phyloP scores from a whole-genome alignment of 2,329 filamentous ascomycete genomes.

The Ceratocystiopsis sp. region DNA sequence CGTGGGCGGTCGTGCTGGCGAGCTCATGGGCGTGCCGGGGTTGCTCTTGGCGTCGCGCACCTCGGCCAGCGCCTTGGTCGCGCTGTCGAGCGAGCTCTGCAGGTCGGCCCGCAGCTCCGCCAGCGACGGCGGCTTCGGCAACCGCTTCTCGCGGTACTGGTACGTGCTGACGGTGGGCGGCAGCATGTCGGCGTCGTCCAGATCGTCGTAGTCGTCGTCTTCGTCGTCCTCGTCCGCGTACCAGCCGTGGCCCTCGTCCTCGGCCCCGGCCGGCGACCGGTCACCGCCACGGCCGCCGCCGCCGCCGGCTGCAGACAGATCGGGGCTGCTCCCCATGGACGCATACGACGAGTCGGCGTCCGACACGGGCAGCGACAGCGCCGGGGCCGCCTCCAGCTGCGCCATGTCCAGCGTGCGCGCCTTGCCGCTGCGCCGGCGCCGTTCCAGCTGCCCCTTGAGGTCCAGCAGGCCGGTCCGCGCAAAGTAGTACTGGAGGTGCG shows the following conservation, averaged over 20 bases:
- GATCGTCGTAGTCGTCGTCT: slow-evolving; percentile 33
- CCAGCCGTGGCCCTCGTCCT: slow-evolving; percentile 9
- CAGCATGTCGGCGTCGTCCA: slow-evolving; percentile 61
- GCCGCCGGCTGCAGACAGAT: slow-evolving; percentile 28
- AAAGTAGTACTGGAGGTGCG: slow-evolving; percentile 97
- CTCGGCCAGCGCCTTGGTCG: slow-evolving; percentile 49
- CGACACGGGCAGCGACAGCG: slow-evolving; percentile 12
- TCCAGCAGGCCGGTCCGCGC: slow-evolving; percentile 84
- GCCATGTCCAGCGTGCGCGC: slow-evolving; percentile 41
- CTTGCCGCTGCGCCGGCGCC: slow-evolving; percentile 38
- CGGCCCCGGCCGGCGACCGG: slow-evolving; percentile 24
- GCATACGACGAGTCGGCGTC: slow-evolving; percentile 43
- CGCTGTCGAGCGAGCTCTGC: slow-evolving; percentile 53
- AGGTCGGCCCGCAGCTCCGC: slow-evolving; percentile 52
- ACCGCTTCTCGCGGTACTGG: slow-evolving; percentile 62
- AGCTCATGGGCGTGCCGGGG: not conserved
- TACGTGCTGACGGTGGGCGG: slow-evolving; percentile 98
- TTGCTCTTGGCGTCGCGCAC: slow-evolving; percentile 23
- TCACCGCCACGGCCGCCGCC: slow-evolving; percentile 16
- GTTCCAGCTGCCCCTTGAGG: slow-evolving; percentile 73
- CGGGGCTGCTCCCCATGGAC: slow-evolving; percentile 39
- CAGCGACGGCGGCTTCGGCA: slow-evolving; percentile 72
- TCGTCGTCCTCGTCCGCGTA: slow-evolving; percentile 21
- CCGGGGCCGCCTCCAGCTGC: slow-evolving; percentile 23
- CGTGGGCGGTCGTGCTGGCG: no score